These are phyloP conservation scores for Chaetomiaceae sp. DNA, from an alignment of 2,329 filamentous ascomycete genomes.

Conservation along the genomic window DNA sequence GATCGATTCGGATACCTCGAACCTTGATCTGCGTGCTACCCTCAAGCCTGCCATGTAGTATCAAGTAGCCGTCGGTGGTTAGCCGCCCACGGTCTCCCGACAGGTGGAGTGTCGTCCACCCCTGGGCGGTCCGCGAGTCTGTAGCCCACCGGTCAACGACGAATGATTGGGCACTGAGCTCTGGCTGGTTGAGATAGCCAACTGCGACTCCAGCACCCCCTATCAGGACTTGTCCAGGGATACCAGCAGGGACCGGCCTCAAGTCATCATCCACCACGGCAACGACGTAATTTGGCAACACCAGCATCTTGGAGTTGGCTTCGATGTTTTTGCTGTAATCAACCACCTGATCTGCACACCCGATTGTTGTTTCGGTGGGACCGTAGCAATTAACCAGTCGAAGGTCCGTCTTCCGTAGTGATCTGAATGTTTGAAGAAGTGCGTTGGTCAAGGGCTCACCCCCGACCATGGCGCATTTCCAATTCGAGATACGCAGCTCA, in stretches of 20 bases:
- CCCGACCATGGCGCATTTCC: conserved; percentile 31
- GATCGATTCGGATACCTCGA: conserved; percentile 48
- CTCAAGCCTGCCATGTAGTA: conserved; percentile 45
- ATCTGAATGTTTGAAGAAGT: conserved; percentile 8
- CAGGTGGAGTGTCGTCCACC: conserved; percentile 29
- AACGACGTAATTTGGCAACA: conserved; percentile 14
- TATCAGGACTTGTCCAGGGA: conserved; percentile 16
- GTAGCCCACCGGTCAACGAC: neutral
- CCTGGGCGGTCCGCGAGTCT: neutral
- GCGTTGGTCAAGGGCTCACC: conserved; percentile 30
- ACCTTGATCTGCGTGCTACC: conserved; percentile 46
- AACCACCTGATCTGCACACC: neutral
- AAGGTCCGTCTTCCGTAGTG: conserved; percentile 13
- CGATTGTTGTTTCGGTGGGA: conserved; percentile 15
- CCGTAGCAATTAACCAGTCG: conserved; percentile 20
- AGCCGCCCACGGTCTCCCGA: conserved; percentile 36
- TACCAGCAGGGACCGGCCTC: conserved; percentile 6
- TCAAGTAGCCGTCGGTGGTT: conserved; percentile 31
- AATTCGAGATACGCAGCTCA: conserved; percentile 14
- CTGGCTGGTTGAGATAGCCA: conserved; percentile 16
- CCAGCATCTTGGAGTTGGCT: neutral
- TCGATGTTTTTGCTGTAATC: neutral
- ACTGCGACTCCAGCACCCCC: conserved; percentile 14
- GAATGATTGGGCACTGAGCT: neutral
- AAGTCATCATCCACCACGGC: conserved; percentile 12